Evolutionary conservation across 495 filamentous ascomycete species (phyloP).

Genomic region (Podospora comata): DNA sequence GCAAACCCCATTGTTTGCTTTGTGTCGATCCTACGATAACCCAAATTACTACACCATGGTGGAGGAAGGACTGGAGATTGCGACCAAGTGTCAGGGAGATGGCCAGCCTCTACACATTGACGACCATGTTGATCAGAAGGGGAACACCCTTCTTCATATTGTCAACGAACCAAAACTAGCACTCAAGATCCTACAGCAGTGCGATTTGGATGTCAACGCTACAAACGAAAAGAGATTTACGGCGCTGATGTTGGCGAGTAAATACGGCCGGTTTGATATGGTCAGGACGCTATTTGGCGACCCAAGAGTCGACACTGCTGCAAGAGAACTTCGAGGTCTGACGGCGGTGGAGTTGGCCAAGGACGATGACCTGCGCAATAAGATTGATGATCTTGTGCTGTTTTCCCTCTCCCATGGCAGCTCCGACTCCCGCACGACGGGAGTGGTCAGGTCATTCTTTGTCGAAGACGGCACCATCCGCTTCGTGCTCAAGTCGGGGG

Average conservation of each 20-base stretch:
- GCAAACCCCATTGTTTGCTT: constrained; percentile 90
- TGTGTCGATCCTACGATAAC: constrained; percentile 95
- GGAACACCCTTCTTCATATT: constrained; percentile 91
- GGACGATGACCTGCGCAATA: constrained; percentile 94
- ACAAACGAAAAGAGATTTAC: constrained; percentile 96
- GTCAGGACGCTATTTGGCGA: constrained; percentile 86
- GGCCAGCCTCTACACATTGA: constrained; percentile 80
- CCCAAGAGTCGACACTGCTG: constrained; percentile 76
- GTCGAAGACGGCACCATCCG: constrained; percentile 94
- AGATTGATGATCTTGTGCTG: constrained; percentile 88
- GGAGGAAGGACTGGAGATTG: constrained; percentile 68
- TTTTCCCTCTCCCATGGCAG: constrained; percentile 64
- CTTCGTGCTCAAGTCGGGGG: constrained; percentile 90
- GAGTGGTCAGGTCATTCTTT: constrained; percentile 94
- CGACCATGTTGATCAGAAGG: constrained; percentile 87
- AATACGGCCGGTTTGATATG: constrained; percentile 92
- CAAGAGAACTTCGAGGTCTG: constrained; percentile 82
- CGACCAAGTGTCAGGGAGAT: constrained; percentile 71
- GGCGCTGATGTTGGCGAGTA: constrained; percentile 97
- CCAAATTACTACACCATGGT: constrained; percentile 84
- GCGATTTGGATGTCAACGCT: constrained; percentile 92
- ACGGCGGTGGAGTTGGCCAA: constrained; percentile 97
- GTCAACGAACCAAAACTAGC: constrained; percentile 81
- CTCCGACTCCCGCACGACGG: constrained; percentile 78
- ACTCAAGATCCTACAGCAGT: constrained; percentile 67